A percentile compares a stretch with the other conserved stretches of the same genome.
Evolutionary conservation across 139 green algal genomes (phyloP).

Genomic region (Coelastrella sp.): DNA sequence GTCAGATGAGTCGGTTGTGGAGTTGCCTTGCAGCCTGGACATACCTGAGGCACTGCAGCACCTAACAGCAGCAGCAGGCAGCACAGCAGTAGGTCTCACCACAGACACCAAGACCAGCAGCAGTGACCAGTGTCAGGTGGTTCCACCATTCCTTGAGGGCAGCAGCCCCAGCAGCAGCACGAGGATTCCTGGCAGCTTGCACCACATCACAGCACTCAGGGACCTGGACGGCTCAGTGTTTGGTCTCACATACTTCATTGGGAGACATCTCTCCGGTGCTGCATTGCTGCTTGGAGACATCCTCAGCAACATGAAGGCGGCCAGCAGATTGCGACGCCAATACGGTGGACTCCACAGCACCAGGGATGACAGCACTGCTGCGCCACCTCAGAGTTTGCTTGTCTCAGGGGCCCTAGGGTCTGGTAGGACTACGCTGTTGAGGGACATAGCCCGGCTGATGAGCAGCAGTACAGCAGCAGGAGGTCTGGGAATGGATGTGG

Average conservation of each 20-base stretch:
- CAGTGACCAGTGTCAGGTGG: not conserved
- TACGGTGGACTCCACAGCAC: not conserved
- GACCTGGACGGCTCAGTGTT: not conserved
- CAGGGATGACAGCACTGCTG: not conserved
- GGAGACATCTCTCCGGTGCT: not conserved
- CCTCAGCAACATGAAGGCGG: not conserved
- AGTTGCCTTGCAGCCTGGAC: not conserved
- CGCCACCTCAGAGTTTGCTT: not conserved
- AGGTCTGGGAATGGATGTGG: conserved; percentile 41
- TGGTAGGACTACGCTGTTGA: conserved; percentile 70
- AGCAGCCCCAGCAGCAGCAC: not conserved
- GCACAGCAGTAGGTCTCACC: not conserved
- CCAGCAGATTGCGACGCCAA: not conserved
- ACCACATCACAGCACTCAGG: not conserved
- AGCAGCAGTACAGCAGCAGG: conserved; percentile 14
- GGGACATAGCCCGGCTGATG: conserved; percentile 59
- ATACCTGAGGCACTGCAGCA: not conserved
- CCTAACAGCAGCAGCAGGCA: not conserved
- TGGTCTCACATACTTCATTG: not conserved
- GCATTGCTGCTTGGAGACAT: not conserved
- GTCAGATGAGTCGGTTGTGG: not conserved
- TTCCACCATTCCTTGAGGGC: not conserved
- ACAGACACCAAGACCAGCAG: not conserved
- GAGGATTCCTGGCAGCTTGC: not conserved
- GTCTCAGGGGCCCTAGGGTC: not conserved